Percentiles rank a stretch among this genome's conserved stretches.
These are phyloP conservation scores for Tricholoma sp. DNA, from an alignment of 768 basidiomycete genomes.

Conservation along the genomic window DNA sequence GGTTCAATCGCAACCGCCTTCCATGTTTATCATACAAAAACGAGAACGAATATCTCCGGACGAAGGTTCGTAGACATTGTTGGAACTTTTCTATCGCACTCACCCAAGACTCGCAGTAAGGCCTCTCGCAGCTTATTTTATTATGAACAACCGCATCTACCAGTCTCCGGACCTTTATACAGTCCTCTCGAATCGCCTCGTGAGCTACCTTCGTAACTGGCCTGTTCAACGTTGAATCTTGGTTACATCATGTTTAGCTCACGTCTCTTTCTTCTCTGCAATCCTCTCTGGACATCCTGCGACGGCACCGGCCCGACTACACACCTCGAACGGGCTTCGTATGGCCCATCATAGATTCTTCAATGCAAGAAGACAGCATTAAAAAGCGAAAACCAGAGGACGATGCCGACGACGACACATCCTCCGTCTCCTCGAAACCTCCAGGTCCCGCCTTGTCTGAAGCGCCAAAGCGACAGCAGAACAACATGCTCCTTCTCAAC, in stretches of 20 bases:
- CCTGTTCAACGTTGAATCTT: background rate
- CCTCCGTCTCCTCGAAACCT: constrained; percentile 20
- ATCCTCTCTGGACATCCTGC: constrained; percentile 70
- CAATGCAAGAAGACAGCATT: constrained; percentile 32
- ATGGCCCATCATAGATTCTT: constrained; percentile 73
- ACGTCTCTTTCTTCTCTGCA: constrained; percentile 68
- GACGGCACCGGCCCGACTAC: constrained; percentile 72
- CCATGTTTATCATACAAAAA: constrained; percentile 87
- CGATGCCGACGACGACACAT: constrained; percentile 16
- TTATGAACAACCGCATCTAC: constrained; percentile 86
- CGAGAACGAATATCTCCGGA: constrained; percentile 78
- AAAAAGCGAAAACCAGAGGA: constrained; percentile 35
- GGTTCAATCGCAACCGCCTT: constrained; percentile 73
- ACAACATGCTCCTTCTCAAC: constrained; percentile 61
- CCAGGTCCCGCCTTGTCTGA: constrained; percentile 16
- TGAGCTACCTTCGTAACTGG: constrained; percentile 27
- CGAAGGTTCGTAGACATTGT: constrained; percentile 51
- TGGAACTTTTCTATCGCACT: constrained; percentile 2
- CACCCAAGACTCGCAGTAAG: constrained; percentile 41
- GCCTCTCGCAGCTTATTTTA: constrained; percentile 79
- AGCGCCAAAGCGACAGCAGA: constrained; percentile 53
- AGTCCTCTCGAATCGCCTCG: constrained; percentile 78
- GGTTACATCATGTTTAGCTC: constrained; percentile 37
- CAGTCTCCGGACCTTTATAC: constrained; percentile 83
- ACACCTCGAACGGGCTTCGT: constrained; percentile 79